phyloP scores from a whole-genome alignment of 495 filamentous ascomycete species.

The Trichocladium uniseriatum region DNA sequence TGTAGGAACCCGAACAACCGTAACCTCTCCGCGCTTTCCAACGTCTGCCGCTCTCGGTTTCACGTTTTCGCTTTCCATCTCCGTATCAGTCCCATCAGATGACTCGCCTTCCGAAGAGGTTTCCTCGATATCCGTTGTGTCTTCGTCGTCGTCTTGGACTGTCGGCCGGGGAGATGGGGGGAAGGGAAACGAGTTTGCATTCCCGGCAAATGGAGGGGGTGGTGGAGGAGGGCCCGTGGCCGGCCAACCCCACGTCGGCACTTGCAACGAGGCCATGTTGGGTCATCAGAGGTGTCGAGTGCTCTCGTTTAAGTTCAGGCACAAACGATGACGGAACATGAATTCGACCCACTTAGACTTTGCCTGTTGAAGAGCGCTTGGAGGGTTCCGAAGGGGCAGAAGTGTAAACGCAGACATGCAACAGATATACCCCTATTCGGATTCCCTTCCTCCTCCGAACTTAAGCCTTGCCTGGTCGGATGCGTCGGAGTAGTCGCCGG shows the following conservation, averaged over 20 bases:
- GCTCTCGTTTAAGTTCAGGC: background rate
- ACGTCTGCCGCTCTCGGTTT: background rate
- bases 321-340: too few species aligned
- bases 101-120: slow-evolving; percentile 2
- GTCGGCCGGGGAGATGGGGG: background rate
- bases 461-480: background rate
- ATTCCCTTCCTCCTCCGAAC: background rate
- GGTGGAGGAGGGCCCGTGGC: background rate
- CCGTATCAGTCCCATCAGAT: background rate
- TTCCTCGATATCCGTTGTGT: slow-evolving; percentile 2
- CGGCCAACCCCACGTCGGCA: background rate
- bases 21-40: background rate
- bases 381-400: background rate
- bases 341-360: too few species aligned
- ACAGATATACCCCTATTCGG: background rate
- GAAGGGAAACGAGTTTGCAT: background rate
- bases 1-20: background rate
- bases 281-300: background rate
- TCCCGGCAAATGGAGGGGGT: background rate
- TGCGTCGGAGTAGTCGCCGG: background rate
- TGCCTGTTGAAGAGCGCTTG: background rate
- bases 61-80: background rate
- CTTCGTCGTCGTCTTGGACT: background rate
- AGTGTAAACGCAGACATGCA: background rate
- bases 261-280: background rate